Evolutionary conservation across 2,329 filamentous ascomycete species (phyloP).

Genomic region (Sclerotinia glacialis): DNA sequence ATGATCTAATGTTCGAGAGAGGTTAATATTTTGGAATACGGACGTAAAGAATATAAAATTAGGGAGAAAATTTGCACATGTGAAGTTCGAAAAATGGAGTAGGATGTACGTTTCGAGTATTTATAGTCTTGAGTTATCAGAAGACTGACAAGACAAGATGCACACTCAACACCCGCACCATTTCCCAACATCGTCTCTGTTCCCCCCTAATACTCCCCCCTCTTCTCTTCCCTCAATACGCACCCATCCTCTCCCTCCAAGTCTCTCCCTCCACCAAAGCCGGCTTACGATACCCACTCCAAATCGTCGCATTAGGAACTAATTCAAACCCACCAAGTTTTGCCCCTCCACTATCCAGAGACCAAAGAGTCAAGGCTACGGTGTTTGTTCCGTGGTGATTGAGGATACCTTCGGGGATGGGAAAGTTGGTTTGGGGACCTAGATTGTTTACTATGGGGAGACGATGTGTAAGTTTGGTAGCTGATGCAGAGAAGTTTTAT

Average conservation of each 20-base stretch:
- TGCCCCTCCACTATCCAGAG: constrained; percentile 40
- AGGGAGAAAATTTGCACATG: too few species aligned
- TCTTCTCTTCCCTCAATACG: neutral
- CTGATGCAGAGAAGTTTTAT: too few species aligned
- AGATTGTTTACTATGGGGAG: constrained; percentile 52
- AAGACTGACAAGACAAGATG: too few species aligned
- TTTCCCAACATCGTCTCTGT: neutral
- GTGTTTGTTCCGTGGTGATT: constrained; percentile 70
- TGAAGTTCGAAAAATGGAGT: too few species aligned
- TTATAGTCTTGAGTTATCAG: too few species aligned
- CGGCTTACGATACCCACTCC: constrained; percentile 5
- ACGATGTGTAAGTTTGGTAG: neutral
- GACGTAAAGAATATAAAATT: too few species aligned
- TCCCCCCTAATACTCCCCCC: too few species aligned
- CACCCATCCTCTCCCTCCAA: neutral
- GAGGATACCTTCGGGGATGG: constrained; percentile 70
- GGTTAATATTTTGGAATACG: too few species aligned
- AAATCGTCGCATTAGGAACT: neutral
- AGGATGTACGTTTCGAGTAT: too few species aligned
- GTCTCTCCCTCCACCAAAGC: constrained; percentile 34
- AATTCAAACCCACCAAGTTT: neutral
- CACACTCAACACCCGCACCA: neutral
- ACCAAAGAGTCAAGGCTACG: constrained; percentile 67
- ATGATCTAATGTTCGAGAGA: too few species aligned
- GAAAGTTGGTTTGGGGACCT: constrained; percentile 69